Evolutionary conservation across 306 rosid species (phyloP).

Genomic region (Ormosia emarginata): DNA sequence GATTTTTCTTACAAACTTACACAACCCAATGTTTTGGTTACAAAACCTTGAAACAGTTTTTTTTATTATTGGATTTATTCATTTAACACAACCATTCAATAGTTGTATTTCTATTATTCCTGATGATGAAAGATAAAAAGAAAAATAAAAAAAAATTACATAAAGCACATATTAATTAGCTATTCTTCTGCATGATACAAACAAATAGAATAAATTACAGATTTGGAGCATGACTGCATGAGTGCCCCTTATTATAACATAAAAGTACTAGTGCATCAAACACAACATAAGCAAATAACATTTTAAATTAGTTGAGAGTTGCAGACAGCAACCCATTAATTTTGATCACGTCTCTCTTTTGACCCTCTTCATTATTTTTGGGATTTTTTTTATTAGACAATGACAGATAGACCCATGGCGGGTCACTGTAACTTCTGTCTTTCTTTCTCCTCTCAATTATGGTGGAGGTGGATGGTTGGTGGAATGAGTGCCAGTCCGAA

Average conservation of each 20-base stretch:
- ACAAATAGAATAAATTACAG: neutral
- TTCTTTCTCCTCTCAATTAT: slow-evolving; percentile 33
- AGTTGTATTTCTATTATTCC: neutral
- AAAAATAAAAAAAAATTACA: neutral
- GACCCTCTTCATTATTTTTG: neutral
- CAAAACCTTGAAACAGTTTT: neutral
- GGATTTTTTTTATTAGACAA: slow-evolving; percentile 16
- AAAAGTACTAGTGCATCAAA: neutral
- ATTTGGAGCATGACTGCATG: neutral
- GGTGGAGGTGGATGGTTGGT: neutral
- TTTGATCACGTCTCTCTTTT: slow-evolving; percentile 11
- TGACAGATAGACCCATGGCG: slow-evolving; percentile 37
- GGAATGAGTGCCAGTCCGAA: neutral
- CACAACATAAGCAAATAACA: slow-evolving; percentile 7
- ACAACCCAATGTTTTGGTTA: too few relatives aligned
- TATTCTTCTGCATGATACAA: slow-evolving; percentile 5
- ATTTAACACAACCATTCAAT: neutral
- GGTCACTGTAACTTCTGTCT: slow-evolving; percentile 13
- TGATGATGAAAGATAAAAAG: neutral
- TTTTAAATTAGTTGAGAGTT: too few relatives aligned
- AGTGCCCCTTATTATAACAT: slow-evolving; percentile 20
- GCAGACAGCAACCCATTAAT: slow-evolving; percentile 3
- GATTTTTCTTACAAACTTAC: too few relatives aligned
- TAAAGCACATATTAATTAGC: neutral
- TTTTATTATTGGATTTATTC: too few relatives aligned